Evolutionary conservation across 2,329 filamentous ascomycete species (phyloP).

Genomic region (Monosporascus cannonballus): DNA sequence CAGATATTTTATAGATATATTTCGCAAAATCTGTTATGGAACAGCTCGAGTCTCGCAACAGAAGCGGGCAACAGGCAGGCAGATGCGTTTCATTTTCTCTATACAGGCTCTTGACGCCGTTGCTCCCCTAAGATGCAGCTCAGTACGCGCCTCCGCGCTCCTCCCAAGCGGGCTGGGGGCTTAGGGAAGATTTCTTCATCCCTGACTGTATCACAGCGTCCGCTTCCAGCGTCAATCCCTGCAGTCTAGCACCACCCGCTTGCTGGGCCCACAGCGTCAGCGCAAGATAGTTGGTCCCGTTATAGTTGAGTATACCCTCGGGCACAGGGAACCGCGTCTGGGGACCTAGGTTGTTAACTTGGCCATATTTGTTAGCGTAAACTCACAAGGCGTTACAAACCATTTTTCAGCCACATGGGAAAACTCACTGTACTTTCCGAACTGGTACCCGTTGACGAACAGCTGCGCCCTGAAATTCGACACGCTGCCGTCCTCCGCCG

Average conservation of each 20-base stretch:
- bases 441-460: conserved; percentile 74
- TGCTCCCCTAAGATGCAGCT: background rate
- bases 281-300: conserved; percentile 63
- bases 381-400: no score
- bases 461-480: conserved; percentile 46
- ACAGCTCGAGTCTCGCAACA: no score
- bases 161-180: conserved; percentile 9
- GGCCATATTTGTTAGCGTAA: no score
- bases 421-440: conserved; percentile 34
- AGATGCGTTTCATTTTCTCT: no score
- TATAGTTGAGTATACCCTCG: conserved; percentile 65
- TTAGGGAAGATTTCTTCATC: conserved; percentile 11
- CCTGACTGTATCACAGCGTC: conserved; percentile 33
- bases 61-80: no score
- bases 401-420: no score
- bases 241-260: conserved; percentile 48
- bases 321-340: conserved; percentile 68
- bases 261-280: conserved; percentile 66
- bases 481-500: conserved; percentile 31
- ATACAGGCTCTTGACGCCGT: no score
- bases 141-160: conserved; percentile 12
- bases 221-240: conserved; percentile 27
- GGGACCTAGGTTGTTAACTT: conserved; percentile 63
- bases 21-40: no score
- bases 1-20: no score